Evolutionary conservation across 805 yeast genomes (phyloP).

Genomic region (Wickerhamiella musiphila): DNA sequence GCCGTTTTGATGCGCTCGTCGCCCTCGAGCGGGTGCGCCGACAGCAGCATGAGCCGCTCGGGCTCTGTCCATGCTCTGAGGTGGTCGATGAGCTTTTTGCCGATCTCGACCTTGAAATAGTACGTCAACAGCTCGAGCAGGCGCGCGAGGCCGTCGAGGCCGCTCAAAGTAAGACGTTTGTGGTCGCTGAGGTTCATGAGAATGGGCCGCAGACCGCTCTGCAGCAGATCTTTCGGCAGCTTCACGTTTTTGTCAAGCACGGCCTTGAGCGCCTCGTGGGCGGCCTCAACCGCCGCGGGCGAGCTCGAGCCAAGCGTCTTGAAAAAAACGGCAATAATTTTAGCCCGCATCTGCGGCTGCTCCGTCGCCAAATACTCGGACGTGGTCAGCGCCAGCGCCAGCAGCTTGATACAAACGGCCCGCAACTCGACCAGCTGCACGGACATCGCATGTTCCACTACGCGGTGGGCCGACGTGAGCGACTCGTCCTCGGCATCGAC

Average conservation of each 20-base stretch:
- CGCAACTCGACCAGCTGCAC: conserved; percentile 76
- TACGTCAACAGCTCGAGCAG: conserved; percentile 73
- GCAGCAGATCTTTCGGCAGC: conserved; percentile 85
- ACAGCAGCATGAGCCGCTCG: conserved; percentile 49
- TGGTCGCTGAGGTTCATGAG: conserved; percentile 88
- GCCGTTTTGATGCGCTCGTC: conserved; percentile 76
- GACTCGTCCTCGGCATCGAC: conserved; percentile 98
- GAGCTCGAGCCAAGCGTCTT: conserved; percentile 79
- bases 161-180: conserved; percentile 72
- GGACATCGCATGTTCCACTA: conserved; percentile 72
- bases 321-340: conserved; percentile 85
- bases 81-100: conserved; percentile 81
- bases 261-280: conserved; percentile 70
- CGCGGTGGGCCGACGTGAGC: conserved; percentile 68
- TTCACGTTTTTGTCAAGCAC: conserved; percentile 75
- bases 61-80: conserved; percentile 93
- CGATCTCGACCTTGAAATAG: conserved; percentile 92
- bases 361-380: conserved; percentile 68
- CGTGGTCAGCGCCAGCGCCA: conserved; percentile 59
- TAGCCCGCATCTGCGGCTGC: conserved; percentile 41
- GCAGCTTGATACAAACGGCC: conserved; percentile 71
- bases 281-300: conserved; percentile 77
- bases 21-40: conserved; percentile 63
- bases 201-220: conserved; percentile 89
- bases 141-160: conserved; percentile 79